phyloP scores from a whole-genome alignment of 495 filamentous ascomycete genomes.

The Aspergillus nidulans region DNA sequence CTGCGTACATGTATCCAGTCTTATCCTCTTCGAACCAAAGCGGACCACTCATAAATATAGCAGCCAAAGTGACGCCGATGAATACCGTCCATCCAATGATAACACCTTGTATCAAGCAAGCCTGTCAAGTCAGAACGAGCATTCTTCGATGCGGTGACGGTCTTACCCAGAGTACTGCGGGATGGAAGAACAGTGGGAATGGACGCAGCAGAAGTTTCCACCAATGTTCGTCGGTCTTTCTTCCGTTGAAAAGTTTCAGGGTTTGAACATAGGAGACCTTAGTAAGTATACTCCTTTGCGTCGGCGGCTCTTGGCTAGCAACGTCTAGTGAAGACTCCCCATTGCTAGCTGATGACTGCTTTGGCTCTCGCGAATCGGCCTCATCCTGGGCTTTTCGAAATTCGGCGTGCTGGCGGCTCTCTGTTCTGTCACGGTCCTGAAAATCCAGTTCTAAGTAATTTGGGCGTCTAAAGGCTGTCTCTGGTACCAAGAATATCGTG shows the following conservation, averaged over 20 bases:
- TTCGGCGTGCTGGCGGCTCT: background rate
- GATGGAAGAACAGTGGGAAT: slow-evolving; percentile 68
- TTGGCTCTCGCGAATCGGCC: background rate
- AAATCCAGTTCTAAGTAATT: slow-evolving; percentile 60
- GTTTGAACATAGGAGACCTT: slow-evolving; percentile 51
- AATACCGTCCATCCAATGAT: slow-evolving; percentile 95
- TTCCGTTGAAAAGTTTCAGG: slow-evolving; percentile 72
- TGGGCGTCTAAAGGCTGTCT: slow-evolving; percentile 73
- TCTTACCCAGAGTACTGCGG: slow-evolving; percentile 73
- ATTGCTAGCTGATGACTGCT: slow-evolving; percentile 4
- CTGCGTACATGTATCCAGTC: slow-evolving; percentile 84
- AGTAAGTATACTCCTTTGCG: slow-evolving; percentile 13
- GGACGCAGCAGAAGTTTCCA: slow-evolving; percentile 58
- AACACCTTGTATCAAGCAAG: slow-evolving; percentile 82
- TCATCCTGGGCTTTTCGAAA: slow-evolving; percentile 13
- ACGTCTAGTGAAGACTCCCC: background rate
- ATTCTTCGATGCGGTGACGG: background rate
- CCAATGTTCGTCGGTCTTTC: slow-evolving; percentile 64
- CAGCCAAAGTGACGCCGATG: slow-evolving; percentile 81
- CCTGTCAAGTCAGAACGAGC: slow-evolving; percentile 27
- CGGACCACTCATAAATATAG: slow-evolving; percentile 74
- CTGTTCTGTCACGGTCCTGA: slow-evolving; percentile 13
- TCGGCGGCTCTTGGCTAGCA: background rate
- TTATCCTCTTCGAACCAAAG: slow-evolving; percentile 77
- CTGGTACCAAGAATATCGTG: slow-evolving; percentile 75